Base-by-base conservation (phyloP, 495 filamentous ascomycete species). In the Talaromyces liani region DNA sequence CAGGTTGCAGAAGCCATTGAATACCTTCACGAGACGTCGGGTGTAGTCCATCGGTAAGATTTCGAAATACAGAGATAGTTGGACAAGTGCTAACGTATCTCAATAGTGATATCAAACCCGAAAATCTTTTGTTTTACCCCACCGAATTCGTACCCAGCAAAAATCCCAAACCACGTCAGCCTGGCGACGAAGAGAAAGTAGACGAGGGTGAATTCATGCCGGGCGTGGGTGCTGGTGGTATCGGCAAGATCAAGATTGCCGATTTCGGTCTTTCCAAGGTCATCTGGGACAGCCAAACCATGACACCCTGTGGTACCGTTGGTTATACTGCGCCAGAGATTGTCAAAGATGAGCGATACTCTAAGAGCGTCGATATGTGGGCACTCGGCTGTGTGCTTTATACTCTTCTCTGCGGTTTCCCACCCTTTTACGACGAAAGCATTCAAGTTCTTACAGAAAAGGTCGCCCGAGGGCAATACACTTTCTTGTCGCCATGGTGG, bases 301-400 rank as follows among this genome's bases (percentile, higher is more conserved):
- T 97, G 92, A 98, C 94, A 2, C 94, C 94, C 22, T 98, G 94
- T 74, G 94, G 94, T 34, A 98, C 94, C 3, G 94, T 98, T 61
- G 94, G 94, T 33, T 98, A 98, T 73, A 98, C 94, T 16, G 94
- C 94, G n/a, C 94, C 94, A 5, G 94, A 98, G 74, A 98, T 98
- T 58, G 94, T 98, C 60, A 98, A 98, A 76, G 94, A 98, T 76
- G 94, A 98, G 73, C 86, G 93, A 41, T 98, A 98, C 70, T 98
- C 94, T 6, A 98, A 98, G 80, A 93, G 91, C 68, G 94, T 98
- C 47, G 94, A 98, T 66, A 98, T 98, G 94, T 98, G 94, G 94
- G 94, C 94, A 12, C 75, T 98, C 41, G 94, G 94, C 10, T 98
- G 94, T 75, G 94, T 98, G 7, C 84, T 98, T 18, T 98, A 98